A percentile compares a stretch with the other conserved stretches of the same genome.
phyloP scores from a whole-genome alignment of 2,329 filamentous ascomycete genomes.

The Claviceps humidiphila region DNA sequence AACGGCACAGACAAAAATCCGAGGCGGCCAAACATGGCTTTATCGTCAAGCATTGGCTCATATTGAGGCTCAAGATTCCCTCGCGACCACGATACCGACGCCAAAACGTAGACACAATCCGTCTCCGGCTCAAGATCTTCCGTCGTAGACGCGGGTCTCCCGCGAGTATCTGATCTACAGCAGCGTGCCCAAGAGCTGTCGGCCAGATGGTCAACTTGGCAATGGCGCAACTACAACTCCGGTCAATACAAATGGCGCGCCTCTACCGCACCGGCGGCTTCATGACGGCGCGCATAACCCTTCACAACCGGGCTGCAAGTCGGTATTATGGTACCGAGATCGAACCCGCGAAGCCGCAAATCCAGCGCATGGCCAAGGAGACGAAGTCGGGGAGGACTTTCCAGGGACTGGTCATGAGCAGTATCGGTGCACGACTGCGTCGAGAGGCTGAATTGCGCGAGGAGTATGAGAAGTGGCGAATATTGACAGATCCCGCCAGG shows the following conservation, averaged over 20 bases:
- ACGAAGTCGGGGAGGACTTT: constrained; percentile 30
- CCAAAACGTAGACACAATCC: background rate
- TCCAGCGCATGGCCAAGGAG: constrained; percentile 22
- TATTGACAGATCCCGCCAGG: constrained; percentile 26
- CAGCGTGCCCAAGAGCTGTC: background rate
- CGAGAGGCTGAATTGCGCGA: constrained; percentile 41
- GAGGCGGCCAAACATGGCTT: background rate
- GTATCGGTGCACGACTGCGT: constrained; percentile 39
- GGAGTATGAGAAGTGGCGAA: constrained; percentile 31
- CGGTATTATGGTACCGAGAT: constrained; percentile 23
- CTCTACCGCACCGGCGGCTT: constrained; percentile 7
- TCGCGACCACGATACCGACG: too few relatives aligned
- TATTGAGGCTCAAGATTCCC: too few relatives aligned
- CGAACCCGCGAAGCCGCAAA: constrained; percentile 21
- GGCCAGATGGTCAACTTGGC: constrained; percentile 5
- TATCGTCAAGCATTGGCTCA: background rate
- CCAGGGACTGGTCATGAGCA: constrained; percentile 47
- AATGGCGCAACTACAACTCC: constrained; percentile 22
- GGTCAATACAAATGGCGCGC: constrained; percentile 17
- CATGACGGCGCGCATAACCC: constrained; percentile 9
- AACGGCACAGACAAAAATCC: constrained; percentile 4
- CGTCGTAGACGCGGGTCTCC: constrained; percentile 1
- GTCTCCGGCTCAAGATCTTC: background rate
- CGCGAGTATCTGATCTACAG: background rate
- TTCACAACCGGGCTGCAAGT: constrained; percentile 7